Evolutionary conservation across 345 rosid species (phyloP).

Genomic region (Kernera saxatilis): DNA sequence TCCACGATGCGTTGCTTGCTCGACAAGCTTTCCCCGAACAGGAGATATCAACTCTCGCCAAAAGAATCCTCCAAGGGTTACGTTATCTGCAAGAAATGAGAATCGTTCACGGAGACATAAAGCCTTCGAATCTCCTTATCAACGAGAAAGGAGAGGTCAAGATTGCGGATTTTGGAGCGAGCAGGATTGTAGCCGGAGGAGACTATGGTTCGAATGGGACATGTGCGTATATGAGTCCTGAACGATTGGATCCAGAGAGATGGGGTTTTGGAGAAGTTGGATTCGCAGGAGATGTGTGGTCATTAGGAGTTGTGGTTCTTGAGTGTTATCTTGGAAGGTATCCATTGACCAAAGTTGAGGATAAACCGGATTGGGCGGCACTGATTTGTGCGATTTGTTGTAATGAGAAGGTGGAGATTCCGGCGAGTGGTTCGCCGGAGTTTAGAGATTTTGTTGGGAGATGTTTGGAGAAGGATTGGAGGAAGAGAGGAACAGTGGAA

Average conservation of each 20-base stretch:
- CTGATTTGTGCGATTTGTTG: conserved; percentile 49
- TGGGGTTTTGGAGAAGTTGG: conserved; percentile 46
- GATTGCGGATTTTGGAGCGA: conserved; percentile 71
- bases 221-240: conserved; percentile 71
- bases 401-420: conserved; percentile 41
- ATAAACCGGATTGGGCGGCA: conserved; percentile 59
- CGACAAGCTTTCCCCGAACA: conserved; percentile 27
- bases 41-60: conserved; percentile 34
- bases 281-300: conserved; percentile 58
- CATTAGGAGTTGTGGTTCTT: conserved; percentile 55
- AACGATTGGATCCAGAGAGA: conserved; percentile 50
- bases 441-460: conserved; percentile 39
- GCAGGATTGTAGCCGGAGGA: conserved; percentile 36
- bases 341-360: conserved; percentile 48
- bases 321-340: conserved; percentile 57
- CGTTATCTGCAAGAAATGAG: conserved; percentile 42
- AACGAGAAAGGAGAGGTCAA: conserved; percentile 45
- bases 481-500: conserved; percentile 44
- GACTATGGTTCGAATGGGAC: conserved; percentile 42
- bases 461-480: conserved; percentile 70
- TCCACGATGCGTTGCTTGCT: conserved; percentile 31
- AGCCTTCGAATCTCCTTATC: conserved; percentile 60
- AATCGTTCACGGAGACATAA: conserved; percentile 66
- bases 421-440: conserved; percentile 42
- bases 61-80: conserved; percentile 42